A percentile compares a stretch with the other conserved stretches of the same genome.
phyloP scores from a whole-genome alignment of 2,329 filamentous ascomycete genomes.

The Mollisia scopiformis region DNA sequence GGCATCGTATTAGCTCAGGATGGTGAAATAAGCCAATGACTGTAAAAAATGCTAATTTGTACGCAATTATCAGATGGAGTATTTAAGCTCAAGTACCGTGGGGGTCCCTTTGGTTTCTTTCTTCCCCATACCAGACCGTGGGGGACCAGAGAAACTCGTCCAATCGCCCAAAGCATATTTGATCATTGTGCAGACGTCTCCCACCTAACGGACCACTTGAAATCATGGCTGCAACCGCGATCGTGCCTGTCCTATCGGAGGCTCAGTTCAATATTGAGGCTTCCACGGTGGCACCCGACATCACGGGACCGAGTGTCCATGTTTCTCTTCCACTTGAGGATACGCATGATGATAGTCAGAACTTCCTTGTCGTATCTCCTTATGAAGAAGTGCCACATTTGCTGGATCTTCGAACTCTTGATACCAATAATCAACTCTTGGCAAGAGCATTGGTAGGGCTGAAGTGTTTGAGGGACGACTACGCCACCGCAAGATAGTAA shows the following conservation, averaged over 20 bases:
- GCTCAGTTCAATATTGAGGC: not conserved
- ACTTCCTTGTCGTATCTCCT: constrained; percentile 69
- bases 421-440: constrained; percentile 68
- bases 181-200: not conserved
- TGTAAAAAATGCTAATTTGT: not conserved
- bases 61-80: constrained; percentile 3
- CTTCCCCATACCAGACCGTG: not conserved
- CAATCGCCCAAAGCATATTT: not conserved
- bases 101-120: not conserved
- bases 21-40: constrained; percentile 19
- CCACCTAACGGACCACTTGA: not conserved
- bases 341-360: constrained; percentile 7
- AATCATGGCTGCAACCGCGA: not conserved
- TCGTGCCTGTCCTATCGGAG: not conserved
- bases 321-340: not conserved
- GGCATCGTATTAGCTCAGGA: constrained; percentile 23
- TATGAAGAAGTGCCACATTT: constrained; percentile 74
- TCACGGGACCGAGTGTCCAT: not conserved
- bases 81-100: constrained; percentile 6
- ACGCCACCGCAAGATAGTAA: constrained; percentile 80
- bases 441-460: constrained; percentile 71
- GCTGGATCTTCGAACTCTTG: constrained; percentile 70
- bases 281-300: not conserved
- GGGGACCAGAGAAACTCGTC: not conserved
- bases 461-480: constrained; percentile 65